Percentiles rank a stretch among this genome's conserved stretches.
Evolutionary conservation across 306 rosid genomes (phyloP).

Genomic region (Rosa persica): DNA sequence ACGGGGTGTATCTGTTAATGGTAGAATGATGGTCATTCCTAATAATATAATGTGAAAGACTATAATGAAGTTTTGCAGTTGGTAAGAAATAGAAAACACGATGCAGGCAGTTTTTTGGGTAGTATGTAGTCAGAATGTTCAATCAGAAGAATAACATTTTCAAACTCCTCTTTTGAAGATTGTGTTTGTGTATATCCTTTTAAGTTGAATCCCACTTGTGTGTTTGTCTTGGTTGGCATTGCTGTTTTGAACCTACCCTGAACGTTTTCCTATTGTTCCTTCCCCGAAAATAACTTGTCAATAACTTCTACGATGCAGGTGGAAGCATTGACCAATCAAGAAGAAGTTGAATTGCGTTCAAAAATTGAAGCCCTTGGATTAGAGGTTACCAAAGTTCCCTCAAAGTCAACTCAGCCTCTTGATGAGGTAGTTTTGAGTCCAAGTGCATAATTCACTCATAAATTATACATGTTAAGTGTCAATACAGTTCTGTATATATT

Average conservation of each 20-base stretch:
- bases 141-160: background rate
- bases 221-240: background rate
- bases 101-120: background rate
- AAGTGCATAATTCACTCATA: conserved; percentile 5
- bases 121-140: background rate
- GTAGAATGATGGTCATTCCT: background rate
- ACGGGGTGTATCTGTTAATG: background rate
- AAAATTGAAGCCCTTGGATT: conserved; percentile 92
- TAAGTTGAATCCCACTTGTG: background rate
- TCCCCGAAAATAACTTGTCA: conserved; percentile 1
- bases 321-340: conserved; percentile 79
- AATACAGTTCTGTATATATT: background rate
- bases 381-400: conserved; percentile 88
- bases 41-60: background rate
- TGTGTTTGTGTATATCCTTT: background rate
- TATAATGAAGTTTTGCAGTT: background rate
- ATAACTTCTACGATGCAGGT: conserved; percentile 48
- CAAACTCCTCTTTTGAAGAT: background rate
- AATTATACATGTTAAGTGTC: background rate
- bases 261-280: background rate
- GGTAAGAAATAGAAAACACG: background rate
- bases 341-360: conserved; percentile 88
- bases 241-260: background rate
- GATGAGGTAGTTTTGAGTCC: conserved; percentile 55
- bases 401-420: conserved; percentile 56